Conservation (phyloP, 2,329 filamentous ascomycete genomes). For the Coniochaeta sp. region DNA sequence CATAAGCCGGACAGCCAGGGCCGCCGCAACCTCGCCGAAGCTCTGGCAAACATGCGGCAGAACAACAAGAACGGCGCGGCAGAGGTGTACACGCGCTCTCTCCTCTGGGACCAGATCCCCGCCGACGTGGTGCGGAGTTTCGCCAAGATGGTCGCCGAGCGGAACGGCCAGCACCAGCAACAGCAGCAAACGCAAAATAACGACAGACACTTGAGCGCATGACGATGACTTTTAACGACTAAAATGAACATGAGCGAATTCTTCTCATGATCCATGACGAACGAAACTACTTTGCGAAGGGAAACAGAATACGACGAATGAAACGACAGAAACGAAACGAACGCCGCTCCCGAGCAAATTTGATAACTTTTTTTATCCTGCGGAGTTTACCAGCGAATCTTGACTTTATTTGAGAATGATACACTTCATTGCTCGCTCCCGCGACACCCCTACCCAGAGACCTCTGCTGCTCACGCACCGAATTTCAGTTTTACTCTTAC, state of each 20-base stretch:
- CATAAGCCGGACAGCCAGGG: conserved; percentile 52
- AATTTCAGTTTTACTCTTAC: conserved; percentile 21
- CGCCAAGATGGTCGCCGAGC: conserved; percentile 81
- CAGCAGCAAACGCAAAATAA: no score
- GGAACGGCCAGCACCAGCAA: conserved; percentile 46
- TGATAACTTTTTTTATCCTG: conserved; percentile 5
- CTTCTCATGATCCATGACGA: conserved; percentile 11
- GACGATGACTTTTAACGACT: conserved; percentile 27
- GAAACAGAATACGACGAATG: not conserved
- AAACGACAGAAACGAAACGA: no score
- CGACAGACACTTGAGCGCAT: no score
- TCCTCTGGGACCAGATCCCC: conserved; percentile 92
- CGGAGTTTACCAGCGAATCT: no score
- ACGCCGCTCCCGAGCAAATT: conserved; percentile 4
- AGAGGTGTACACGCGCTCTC: conserved; percentile 85
- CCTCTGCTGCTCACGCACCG: conserved; percentile 40
- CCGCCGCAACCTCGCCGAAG: conserved; percentile 71
- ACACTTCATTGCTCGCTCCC: conserved; percentile 21
- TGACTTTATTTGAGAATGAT: conserved; percentile 17
- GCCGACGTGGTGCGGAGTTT: conserved; percentile 88
- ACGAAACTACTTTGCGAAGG: conserved; percentile 6
- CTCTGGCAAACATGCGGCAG: conserved; percentile 71
- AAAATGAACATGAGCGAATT: conserved; percentile 7
- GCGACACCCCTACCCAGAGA: conserved; percentile 17
- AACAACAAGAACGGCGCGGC: conserved; percentile 66